Percentiles rank a stretch among this genome's conserved stretches.
Evolutionary conservation across 495 filamentous ascomycete species (phyloP).

Genomic region (Hyphodiscus hymeniophilus): DNA sequence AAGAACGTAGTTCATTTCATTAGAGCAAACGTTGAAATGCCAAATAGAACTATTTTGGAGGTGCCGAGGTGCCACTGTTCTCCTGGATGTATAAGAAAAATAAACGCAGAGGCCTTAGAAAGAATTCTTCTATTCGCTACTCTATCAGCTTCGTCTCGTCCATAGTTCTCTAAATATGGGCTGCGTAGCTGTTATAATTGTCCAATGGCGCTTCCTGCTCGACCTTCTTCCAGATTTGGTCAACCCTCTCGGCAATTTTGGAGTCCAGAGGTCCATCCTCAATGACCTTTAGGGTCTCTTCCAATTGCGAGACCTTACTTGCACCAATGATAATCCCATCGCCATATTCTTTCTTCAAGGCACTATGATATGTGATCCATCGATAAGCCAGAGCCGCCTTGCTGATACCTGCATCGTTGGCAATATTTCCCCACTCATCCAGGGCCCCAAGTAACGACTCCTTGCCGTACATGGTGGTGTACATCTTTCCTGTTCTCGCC

Average conservation of each 20-base stretch:
- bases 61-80: too few species aligned
- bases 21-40: too few species aligned
- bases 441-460: constrained; percentile 32
- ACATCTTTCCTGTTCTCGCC: constrained; percentile 25
- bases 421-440: constrained; percentile 37
- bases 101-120: too few species aligned
- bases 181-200: too few species aligned
- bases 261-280: constrained; percentile 41
- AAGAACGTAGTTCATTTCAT: too few species aligned
- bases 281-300: constrained; percentile 37
- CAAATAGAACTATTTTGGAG: too few species aligned
- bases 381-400: constrained; percentile 46
- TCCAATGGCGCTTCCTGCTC: not conserved
- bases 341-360: constrained; percentile 34
- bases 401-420: constrained; percentile 32
- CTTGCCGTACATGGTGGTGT: constrained; percentile 36
- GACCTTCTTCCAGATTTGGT: constrained; percentile 38
- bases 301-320: constrained; percentile 37
- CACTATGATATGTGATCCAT: constrained; percentile 47
- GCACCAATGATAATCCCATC: constrained; percentile 50
- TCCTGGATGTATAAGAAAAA: too few species aligned
- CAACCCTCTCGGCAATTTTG: constrained; percentile 31
- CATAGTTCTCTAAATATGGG: too few species aligned
- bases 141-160: too few species aligned
- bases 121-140: too few species aligned